Evolutionary conservation across 306 rosid species (phyloP).

Genomic region (Casuarina equisetifolia): DNA sequence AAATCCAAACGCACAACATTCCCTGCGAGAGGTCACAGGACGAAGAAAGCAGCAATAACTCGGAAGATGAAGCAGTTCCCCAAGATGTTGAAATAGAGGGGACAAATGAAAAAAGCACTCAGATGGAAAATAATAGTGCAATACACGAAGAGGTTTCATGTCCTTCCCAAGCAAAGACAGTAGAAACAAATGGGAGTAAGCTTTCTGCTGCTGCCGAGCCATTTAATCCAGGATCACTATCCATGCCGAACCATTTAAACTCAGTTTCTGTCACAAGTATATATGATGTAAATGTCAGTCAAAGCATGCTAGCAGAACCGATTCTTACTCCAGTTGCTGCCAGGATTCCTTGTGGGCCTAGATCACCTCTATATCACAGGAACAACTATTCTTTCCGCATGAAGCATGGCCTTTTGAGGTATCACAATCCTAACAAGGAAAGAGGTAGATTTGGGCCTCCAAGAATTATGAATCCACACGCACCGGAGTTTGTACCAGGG

Average conservation of each 20-base stretch:
- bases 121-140: constrained; percentile 39
- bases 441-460: constrained; percentile 56
- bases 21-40: constrained; percentile 29
- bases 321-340: constrained; percentile 67
- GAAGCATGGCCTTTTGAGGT: constrained; percentile 58
- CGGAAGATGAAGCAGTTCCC: constrained; percentile 36
- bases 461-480: constrained; percentile 87
- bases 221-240: constrained; percentile 65
- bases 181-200: constrained; percentile 76
- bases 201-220: constrained; percentile 96
- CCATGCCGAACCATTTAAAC: constrained; percentile 45
- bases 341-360: constrained; percentile 87
- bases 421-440: constrained; percentile 41
- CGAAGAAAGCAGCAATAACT: constrained; percentile 41
- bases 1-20: constrained; percentile 34
- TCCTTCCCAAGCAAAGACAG: constrained; percentile 41
- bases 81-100: constrained; percentile 39
- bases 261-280: constrained; percentile 52
- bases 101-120: constrained; percentile 31
- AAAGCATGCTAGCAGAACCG: constrained; percentile 66
- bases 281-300: constrained; percentile 60
- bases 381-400: constrained; percentile 66
- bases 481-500: constrained; percentile 88
- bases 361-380: constrained; percentile 75
- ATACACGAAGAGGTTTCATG: constrained; percentile 51